These are phyloP conservation scores for Coemansia guatemalensis DNA, from an alignment of 192 early-diverging fungal genomes.

Conservation along the genomic window DNA sequence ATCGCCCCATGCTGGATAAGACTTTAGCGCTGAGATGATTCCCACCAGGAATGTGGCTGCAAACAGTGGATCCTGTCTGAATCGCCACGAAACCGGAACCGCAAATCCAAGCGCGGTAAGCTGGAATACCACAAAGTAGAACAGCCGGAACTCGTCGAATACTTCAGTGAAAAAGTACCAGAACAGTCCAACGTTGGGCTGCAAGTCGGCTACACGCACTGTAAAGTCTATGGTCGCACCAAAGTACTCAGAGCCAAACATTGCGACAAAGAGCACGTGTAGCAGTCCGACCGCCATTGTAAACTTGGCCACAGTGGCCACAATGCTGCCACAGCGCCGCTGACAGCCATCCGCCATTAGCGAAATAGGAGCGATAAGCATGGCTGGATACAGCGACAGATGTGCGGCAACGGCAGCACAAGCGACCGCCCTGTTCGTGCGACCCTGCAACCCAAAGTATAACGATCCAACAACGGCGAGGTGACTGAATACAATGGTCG, in stretches of 20 bases:
- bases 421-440: slow-evolving; percentile 56
- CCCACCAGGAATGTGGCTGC: slow-evolving; percentile 66
- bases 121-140: slow-evolving; percentile 94
- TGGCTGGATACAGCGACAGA: slow-evolving; percentile 82
- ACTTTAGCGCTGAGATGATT: slow-evolving; percentile 85
- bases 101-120: slow-evolving; percentile 89
- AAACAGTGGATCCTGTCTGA: slow-evolving; percentile 79
- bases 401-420: slow-evolving; percentile 80
- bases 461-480: slow-evolving; percentile 73
- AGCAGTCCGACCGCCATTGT: slow-evolving; percentile 9
- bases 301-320: slow-evolving; percentile 22
- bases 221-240: slow-evolving; percentile 42
- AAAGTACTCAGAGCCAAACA: slow-evolving; percentile 35
- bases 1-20: slow-evolving; percentile 91
- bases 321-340: background rate
- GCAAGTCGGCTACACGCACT: slow-evolving; percentile 79
- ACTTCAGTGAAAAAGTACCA: slow-evolving; percentile 99
- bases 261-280: slow-evolving; percentile 22
- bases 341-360: slow-evolving; percentile 14
- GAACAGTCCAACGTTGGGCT: slow-evolving; percentile 94
- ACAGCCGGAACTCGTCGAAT: slow-evolving; percentile 96
- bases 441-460: slow-evolving; percentile 63
- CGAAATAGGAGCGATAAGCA: slow-evolving; percentile 63
- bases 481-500: slow-evolving; percentile 75
- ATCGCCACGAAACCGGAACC: slow-evolving; percentile 76